Evolutionary conservation across 257 asterid species (phyloP), one percentile per base, ranked within the genome.

Genomic region (Plantago ovata): DNA sequence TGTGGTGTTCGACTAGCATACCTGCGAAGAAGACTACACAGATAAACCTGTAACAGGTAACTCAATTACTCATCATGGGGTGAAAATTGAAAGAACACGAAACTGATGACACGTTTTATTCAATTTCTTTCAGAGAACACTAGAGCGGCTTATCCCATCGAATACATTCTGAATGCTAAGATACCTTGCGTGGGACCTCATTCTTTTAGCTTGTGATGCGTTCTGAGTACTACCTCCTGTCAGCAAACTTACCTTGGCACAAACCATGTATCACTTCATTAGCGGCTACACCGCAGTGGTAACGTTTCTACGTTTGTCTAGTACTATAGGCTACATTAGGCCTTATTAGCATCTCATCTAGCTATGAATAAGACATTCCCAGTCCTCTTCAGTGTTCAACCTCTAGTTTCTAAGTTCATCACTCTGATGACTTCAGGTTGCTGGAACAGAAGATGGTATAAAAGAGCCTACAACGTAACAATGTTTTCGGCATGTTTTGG

Each of bases 281-380:
- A 89, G 97, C 46, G 98, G 98, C 68, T 90, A 90, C 66, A 90
- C 98, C 7, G 98, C 98, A 38, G 71, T 90, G 85, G 98, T 90
- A 73, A 33, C 28, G 56, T 28, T 24, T 15, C 22, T 12, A 20
- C 4, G 21, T 60, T 50, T 22, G 14, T 58, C 15, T 6, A n/a
- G 24, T 10, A 9, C n/a, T 18, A 11, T 10, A 14, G 15, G 44
- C 22, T 39, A 11, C 10, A 9, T 38, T 50, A 50, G 10, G n/a
- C 47, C 19, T 21, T 9, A 33, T 24, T 53, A 64, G 20, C 52
- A 46, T 43, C 10, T 44, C 13, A 38, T 41, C 12, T 42, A 41
- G n/a, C n/a, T n/a, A n/a, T n/a, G n/a, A n/a, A n/a, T n/a, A n/a
- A n/a, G n/a, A n/a, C n/a, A n/a, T n/a, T n/a, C n/a, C n/a, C n/a